phyloP scores from a whole-genome alignment of 2,329 filamentous ascomycete genomes.

The Kalmusia sp. region DNA sequence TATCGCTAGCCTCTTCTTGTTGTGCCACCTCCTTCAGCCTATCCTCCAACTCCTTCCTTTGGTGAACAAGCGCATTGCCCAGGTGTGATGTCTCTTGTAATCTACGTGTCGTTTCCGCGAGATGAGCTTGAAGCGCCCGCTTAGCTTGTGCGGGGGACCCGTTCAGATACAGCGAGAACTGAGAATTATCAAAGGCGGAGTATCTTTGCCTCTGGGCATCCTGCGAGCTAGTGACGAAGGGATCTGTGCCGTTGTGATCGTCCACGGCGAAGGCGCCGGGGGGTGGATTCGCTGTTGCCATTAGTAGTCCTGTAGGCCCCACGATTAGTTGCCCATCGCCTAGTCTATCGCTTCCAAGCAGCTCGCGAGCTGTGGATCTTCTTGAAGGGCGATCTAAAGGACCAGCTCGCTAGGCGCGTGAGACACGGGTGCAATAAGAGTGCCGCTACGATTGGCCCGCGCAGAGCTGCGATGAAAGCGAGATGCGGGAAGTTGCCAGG shows the following conservation, averaged over 20 bases:
- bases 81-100: conserved; percentile 91
- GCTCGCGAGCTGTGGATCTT: conserved; percentile 1
- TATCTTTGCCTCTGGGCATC: conserved; percentile 68
- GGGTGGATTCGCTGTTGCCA: conserved; percentile 52
- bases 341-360: conserved; percentile 3
- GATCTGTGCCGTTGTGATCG: conserved; percentile 49
- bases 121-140: conserved; percentile 86
- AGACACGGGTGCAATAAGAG: no score
- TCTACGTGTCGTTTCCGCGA: conserved; percentile 89
- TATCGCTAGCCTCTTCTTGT: conserved; percentile 72
- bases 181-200: conserved; percentile 80
- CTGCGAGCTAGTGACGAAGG: conserved; percentile 50
- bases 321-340: conserved; percentile 40
- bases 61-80: conserved; percentile 84
- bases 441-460: conserved; percentile 7
- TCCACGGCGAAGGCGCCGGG: conserved; percentile 50
- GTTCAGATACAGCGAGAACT: conserved; percentile 77
- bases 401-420: no score
- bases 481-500: conserved; percentile 2
- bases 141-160: conserved; percentile 87
- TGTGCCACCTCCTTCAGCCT: conserved; percentile 85
- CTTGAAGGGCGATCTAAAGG: conserved; percentile 3
- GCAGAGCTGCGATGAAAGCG: conserved; percentile 4
- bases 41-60: conserved; percentile 82
- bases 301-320: conserved; percentile 29